Conservation (phyloP, 192 early-diverging fungal species). For the Coemansia reversa region DNA sequence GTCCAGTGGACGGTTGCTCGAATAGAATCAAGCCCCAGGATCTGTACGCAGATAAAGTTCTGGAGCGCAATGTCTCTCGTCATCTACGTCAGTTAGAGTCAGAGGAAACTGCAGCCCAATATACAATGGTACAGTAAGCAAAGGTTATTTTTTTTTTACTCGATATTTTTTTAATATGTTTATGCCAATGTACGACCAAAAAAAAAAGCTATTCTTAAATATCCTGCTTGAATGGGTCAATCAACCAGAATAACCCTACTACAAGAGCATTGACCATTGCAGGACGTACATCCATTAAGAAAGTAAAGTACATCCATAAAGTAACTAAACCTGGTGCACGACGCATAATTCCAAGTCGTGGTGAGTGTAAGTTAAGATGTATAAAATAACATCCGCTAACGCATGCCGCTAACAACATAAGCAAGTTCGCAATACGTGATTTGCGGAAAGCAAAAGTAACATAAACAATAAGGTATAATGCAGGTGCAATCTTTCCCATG, state of each 20-base stretch:
- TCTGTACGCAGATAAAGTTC: slow-evolving; percentile 42
- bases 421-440: slow-evolving; percentile 43
- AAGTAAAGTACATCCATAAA: slow-evolving; percentile 61
- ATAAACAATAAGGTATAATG: slow-evolving; percentile 61
- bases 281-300: slow-evolving; percentile 44
- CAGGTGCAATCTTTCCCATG: slow-evolving; percentile 38
- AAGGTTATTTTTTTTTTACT: no score
- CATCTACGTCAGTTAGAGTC: slow-evolving; percentile 40
- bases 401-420: slow-evolving; percentile 55
- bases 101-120: slow-evolving; percentile 32
- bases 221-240: slow-evolving; percentile 33
- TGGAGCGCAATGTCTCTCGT: slow-evolving; percentile 55
- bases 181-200: neutral
- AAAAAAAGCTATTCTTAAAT: slow-evolving; percentile 7
- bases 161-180: neutral
- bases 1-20: slow-evolving; percentile 52
- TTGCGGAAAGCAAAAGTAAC: slow-evolving; percentile 59
- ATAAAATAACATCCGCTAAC: slow-evolving; percentile 64
- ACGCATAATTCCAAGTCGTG: slow-evolving; percentile 69
- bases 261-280: slow-evolving; percentile 32
- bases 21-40: slow-evolving; percentile 23
- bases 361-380: slow-evolving; percentile 62
- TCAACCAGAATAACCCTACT: slow-evolving; percentile 34
- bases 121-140: slow-evolving; percentile 38
- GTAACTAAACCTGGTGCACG: slow-evolving; percentile 71